phyloP scores from a whole-genome alignment of 495 filamentous ascomycete species.

The Rusavskia elegans region DNA sequence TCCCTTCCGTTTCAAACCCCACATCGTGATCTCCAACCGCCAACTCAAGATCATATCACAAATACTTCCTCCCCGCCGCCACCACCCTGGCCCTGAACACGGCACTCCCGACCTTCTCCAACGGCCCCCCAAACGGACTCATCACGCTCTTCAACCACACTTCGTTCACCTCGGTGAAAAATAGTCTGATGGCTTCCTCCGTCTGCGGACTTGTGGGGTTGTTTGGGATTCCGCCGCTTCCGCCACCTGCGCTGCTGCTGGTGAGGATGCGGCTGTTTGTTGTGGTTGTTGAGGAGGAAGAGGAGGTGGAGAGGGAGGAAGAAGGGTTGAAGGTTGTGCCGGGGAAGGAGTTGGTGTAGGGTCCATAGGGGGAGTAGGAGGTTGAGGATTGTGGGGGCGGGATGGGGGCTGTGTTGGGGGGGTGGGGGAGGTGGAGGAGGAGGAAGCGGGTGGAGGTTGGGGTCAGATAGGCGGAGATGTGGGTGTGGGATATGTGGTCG shows the following conservation, averaged over 20 bases:
- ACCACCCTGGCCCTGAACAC: conserved; percentile 69
- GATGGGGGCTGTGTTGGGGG: conserved; percentile 22
- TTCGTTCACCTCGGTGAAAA: conserved; percentile 90
- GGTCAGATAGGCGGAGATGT: conserved; percentile 85
- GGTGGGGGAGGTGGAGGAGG: conserved; percentile 63
- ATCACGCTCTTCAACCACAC: conserved; percentile 92
- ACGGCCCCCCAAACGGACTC: conserved; percentile 81
- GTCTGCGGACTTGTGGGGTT: conserved; percentile 77
- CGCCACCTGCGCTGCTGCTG: conserved; percentile 9
- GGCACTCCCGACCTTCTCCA: conserved; percentile 68
- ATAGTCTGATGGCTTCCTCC: conserved; percentile 85
- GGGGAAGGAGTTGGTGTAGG: conserved; percentile 8
- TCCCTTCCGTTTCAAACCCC: no score
- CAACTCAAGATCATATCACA: no score
- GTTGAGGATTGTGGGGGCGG: conserved; percentile 2
- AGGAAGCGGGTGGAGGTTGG: conserved; percentile 58
- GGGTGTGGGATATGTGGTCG: conserved; percentile 81
- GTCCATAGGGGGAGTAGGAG: conserved; percentile 19
- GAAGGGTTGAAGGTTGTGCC: conserved; percentile 14
- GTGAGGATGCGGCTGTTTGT: neutral
- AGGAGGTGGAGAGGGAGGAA: conserved; percentile 14
- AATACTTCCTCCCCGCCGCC: conserved; percentile 83
- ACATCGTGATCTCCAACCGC: no score
- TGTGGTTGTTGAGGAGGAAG: neutral
- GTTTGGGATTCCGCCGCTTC: conserved; percentile 42